Evolutionary conservation across 2,329 filamentous ascomycete genomes (phyloP).

Genomic region (Penicillium corylophilum): DNA sequence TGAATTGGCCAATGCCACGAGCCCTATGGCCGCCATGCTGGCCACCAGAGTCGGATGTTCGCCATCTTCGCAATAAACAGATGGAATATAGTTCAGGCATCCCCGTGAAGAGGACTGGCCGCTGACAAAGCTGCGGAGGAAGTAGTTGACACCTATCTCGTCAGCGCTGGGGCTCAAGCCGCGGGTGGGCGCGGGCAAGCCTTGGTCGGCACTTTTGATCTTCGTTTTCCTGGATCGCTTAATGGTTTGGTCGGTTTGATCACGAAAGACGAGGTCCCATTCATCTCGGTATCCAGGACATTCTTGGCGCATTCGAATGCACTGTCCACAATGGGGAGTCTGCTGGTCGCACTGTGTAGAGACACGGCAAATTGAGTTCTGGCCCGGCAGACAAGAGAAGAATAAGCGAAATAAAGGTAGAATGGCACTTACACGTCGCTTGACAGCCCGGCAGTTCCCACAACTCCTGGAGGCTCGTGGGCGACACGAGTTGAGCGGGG

Average conservation of each 20-base stretch:
- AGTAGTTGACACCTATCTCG: conserved; percentile 28
- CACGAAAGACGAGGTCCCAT: conserved; percentile 32
- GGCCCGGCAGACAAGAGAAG: neutral
- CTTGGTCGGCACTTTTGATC: neutral
- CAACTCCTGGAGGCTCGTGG: conserved; percentile 2
- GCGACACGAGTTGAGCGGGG: no score
- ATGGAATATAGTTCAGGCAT: conserved; percentile 25
- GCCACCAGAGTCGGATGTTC: conserved; percentile 19
- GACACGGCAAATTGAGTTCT: neutral
- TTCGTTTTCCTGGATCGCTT: conserved; percentile 15
- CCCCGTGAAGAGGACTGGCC: conserved; percentile 18
- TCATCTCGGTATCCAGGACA: conserved; percentile 34
- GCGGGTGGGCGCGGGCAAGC: neutral
- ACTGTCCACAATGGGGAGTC: conserved; percentile 26
- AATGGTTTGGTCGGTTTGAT: conserved; percentile 27
- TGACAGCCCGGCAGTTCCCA: conserved; percentile 5
- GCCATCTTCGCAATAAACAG: conserved; percentile 13
- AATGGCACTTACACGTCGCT: conserved; percentile 17
- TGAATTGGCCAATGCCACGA: conserved; percentile 21
- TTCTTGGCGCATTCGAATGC: conserved; percentile 22
- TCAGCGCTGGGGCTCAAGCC: conserved; percentile 13
- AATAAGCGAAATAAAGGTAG: neutral
- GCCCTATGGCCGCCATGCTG: conserved; percentile 29
- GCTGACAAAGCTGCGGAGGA: conserved; percentile 23
- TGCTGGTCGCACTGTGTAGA: conserved; percentile 24